Evolutionary conservation across 148 eudicot species (phyloP).

Genomic region (Heliamphora exappendiculata): DNA sequence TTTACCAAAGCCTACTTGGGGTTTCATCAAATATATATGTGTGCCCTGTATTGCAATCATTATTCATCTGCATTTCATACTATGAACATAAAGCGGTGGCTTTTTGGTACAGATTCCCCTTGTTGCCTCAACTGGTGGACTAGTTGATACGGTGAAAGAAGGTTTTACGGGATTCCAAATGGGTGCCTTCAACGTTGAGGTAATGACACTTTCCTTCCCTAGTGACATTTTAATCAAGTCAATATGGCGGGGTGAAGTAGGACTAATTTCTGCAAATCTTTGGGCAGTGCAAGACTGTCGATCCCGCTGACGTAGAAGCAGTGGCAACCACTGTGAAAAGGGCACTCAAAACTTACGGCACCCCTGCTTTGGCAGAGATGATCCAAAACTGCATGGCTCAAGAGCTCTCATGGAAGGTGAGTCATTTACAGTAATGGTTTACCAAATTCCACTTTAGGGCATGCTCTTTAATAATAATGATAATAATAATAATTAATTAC

Average conservation of each 20-base stretch:
- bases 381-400: slow-evolving; percentile 82
- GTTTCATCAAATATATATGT: background rate
- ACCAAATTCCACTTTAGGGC: no score
- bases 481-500: background rate
- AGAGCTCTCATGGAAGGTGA: slow-evolving; percentile 96
- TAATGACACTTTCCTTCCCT: slow-evolving; percentile 15
- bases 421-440: background rate
- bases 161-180: slow-evolving; percentile 91
- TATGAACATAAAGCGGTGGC: background rate
- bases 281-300: slow-evolving; percentile 65
- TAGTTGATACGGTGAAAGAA: slow-evolving; percentile 88
- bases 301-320: slow-evolving; percentile 70
- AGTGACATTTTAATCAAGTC: background rate
- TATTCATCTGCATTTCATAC: no score
- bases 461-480: no score
- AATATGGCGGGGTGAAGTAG: background rate
- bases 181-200: slow-evolving; percentile 84
- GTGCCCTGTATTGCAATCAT: no score
- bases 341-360: slow-evolving; percentile 57
- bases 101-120: slow-evolving; percentile 55
- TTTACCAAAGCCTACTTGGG: background rate
- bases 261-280: background rate
- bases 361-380: slow-evolving; percentile 62
- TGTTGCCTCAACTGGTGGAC: slow-evolving; percentile 92
- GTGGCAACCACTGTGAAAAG: slow-evolving; percentile 50